Base-by-base conservation (phyloP, 2,329 filamentous ascomycete species). In the Fusarium luffae region DNA sequence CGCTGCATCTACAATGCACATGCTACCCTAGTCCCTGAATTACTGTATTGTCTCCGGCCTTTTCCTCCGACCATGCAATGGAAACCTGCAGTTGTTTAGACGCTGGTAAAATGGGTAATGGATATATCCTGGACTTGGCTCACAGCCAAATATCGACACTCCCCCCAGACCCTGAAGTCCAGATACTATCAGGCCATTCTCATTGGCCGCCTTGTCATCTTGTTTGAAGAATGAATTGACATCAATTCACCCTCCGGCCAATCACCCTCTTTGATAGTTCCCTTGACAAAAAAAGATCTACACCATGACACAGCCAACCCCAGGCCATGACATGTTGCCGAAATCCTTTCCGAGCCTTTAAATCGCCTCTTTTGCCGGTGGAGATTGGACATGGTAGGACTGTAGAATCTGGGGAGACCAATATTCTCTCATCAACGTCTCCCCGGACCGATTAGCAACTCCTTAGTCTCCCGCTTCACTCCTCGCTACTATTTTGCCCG, bases 191-290 rank as follows among this genome's bases (percentile, higher is more conserved):
- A 74, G 60, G 68, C 25, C 52, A 32, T 37, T 19, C 59, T 55
- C 30, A 75, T 75, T 75, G 73, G 73, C 44, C 66, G 73, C 73
- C 70, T 73, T 71, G 71, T 55, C 66, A 68, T 63, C 67, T 56
- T 59, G 73, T 75, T 75, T 74, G 70, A 71, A 75, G 68, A 75
- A 75, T 75, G 63, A 75, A 75, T 75, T 75, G 73, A 61, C 73
- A 75, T 75, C 70, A 64, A 71, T 50, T 71, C 47, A 50, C 32
- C 18, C 46, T 25, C 47, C 43, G 42, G 27, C 73, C 73, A 75
- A 75, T 75, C 48, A 44, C 43, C 46, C 27, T 60, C 54, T 54
- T 21, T 47, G 30, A 42, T 56, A 47, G 21, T 42, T 51, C 59
- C 52, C 55, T 34, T 62, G 66, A 60, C 59, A 62, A 63, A 42